Evolutionary conservation across 2,329 filamentous ascomycete genomes (phyloP).

Genomic region (Colletotrichum tropicale): DNA sequence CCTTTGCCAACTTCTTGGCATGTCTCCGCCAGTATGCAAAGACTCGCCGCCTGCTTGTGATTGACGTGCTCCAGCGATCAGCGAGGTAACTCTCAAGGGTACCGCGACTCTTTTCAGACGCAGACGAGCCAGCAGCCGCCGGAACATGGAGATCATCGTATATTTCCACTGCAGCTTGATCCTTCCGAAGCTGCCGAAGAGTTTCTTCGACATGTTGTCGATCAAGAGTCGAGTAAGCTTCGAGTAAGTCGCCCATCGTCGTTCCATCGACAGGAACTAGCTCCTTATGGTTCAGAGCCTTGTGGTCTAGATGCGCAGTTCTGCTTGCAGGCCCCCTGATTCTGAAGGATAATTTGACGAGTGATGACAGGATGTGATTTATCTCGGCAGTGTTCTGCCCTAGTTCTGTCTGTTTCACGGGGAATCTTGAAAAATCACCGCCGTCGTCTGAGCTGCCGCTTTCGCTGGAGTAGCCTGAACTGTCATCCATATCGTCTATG

Average conservation of each 20-base stretch:
- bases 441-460: not conserved
- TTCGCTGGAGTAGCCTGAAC: not conserved
- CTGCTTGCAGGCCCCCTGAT: not conserved
- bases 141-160: not conserved
- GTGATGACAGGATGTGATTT: not conserved
- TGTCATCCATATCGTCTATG: not conserved
- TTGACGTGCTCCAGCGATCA: not conserved
- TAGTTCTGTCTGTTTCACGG: not conserved
- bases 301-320: not conserved
- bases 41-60: not conserved
- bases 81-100: too few relatives aligned
- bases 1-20: not conserved
- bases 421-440: not conserved
- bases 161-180: not conserved
- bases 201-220: not conserved
- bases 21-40: slow-evolving; percentile 6
- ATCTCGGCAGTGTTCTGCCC: not conserved
- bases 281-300: not conserved
- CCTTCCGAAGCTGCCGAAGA: not conserved
- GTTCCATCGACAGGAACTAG: not conserved
- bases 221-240: not conserved
- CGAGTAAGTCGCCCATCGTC: not conserved
- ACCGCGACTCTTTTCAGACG: too few relatives aligned
- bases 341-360: not conserved
- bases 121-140: not conserved